Evolutionary conservation across 2,329 filamentous ascomycete species (phyloP).

Genomic region (Rosellinia necatrix): DNA sequence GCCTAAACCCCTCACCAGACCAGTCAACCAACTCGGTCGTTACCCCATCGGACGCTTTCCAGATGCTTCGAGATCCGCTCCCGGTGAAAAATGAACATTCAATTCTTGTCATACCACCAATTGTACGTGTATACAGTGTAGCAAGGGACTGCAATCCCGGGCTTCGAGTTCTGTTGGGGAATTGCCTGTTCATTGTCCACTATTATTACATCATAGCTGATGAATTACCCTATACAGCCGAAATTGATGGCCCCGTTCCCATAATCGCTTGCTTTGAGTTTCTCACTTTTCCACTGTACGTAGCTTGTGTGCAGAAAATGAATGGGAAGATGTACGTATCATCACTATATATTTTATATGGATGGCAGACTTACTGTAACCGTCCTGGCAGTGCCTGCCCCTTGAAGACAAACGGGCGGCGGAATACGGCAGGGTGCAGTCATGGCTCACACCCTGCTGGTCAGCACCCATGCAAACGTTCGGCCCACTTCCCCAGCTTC

Average conservation of each 20-base stretch:
- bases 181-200: constrained; percentile 2
- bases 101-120: background rate
- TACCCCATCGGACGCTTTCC: constrained; percentile 18
- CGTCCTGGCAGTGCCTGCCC: background rate
- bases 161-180: constrained; percentile 21
- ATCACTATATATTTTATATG: background rate
- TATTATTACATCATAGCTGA: constrained; percentile 25
- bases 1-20: constrained; percentile 20
- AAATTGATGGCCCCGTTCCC: background rate
- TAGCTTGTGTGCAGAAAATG: too few species aligned
- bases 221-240: constrained; percentile 10
- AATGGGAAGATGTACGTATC: too few species aligned
- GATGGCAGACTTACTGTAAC: constrained; percentile 2
- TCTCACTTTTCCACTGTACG: background rate
- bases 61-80: constrained; percentile 17
- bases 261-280: background rate
- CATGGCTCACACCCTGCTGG: constrained; percentile 3
- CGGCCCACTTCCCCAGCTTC: constrained; percentile 29
- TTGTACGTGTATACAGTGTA: background rate
- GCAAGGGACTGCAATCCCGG: too few species aligned
- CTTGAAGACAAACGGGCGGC: background rate
- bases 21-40: background rate
- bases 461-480: constrained; percentile 9
- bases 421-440: constrained; percentile 11
- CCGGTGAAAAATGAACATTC: background rate